A percentile compares a stretch with the other conserved stretches of the same genome.
These are phyloP conservation scores for Populus davidiana DNA, from an alignment of 345 rosid species.

Conservation along the genomic window DNA sequence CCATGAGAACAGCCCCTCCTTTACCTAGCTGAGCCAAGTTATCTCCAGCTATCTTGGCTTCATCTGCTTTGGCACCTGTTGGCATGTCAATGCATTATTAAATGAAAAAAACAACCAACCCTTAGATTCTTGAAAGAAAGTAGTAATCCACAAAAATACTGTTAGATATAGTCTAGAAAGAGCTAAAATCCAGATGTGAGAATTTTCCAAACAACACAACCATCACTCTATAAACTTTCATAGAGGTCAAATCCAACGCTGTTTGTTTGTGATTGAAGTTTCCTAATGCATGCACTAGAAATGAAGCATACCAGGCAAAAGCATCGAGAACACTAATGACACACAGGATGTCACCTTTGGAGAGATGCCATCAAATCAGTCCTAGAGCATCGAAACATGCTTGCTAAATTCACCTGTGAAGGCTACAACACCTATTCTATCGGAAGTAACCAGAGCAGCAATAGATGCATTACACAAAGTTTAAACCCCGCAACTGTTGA, in stretches of 20 bases:
- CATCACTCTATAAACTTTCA: not conserved
- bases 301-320: not conserved
- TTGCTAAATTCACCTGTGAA: not conserved
- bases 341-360: too few relatives aligned
- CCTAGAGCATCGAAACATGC: too few relatives aligned
- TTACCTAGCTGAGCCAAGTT: conserved; percentile 60
- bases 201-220: not conserved
- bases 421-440: not conserved
- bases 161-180: not conserved
- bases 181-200: not conserved
- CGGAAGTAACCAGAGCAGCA: not conserved
- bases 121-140: not conserved
- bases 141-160: not conserved
- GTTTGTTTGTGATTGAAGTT: not conserved
- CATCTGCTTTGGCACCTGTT: conserved; percentile 71
- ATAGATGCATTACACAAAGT: not conserved
- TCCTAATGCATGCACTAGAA: not conserved
- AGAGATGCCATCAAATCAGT: not conserved
- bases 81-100: not conserved
- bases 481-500: not conserved
- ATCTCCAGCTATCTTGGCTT: conserved; percentile 54
- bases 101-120: not conserved
- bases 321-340: not conserved
- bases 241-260: not conserved
- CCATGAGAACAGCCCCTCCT: conserved; percentile 81